Conservation (phyloP, 805 yeast species). For the Nakazawaea wickerhamii region DNA sequence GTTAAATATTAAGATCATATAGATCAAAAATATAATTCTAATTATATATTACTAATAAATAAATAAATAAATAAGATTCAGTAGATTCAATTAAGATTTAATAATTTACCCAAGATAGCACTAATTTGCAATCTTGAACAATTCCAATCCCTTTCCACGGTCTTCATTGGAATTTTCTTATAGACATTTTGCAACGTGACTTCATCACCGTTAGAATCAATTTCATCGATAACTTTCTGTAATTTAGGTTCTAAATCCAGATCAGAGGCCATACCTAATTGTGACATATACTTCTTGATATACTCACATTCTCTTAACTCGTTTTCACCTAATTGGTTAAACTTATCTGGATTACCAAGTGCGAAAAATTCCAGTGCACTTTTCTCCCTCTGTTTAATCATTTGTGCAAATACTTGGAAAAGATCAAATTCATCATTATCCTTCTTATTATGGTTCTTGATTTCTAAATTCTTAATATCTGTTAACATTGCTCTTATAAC, state of each 20-base stretch:
- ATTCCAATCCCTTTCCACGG: conserved; percentile 29
- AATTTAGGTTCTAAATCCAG: conserved; percentile 29
- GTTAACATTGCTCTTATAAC: conserved; percentile 34
- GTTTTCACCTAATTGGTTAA: conserved; percentile 29
- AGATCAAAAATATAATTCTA: no score
- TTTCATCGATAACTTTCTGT: conserved; percentile 22
- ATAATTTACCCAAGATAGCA: conserved; percentile 24
- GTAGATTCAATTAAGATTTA: neutral
- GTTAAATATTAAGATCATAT: no score
- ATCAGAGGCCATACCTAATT: conserved; percentile 32
- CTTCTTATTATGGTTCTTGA: conserved; percentile 22
- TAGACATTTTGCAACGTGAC: conserved; percentile 22
- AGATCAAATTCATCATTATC: conserved; percentile 26
- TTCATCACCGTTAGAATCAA: conserved; percentile 20
- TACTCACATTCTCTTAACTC: conserved; percentile 34
- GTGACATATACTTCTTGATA: conserved; percentile 27
- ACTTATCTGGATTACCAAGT: conserved; percentile 36
- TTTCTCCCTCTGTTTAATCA: conserved; percentile 35
- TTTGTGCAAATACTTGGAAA: conserved; percentile 28
- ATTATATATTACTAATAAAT: neutral
- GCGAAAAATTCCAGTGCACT: conserved; percentile 32
- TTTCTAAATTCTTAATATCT: conserved; percentile 34
- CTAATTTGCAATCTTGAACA: conserved; percentile 28
- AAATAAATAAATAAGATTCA: neutral
- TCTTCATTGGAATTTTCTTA: conserved; percentile 30